Evolutionary conservation across 495 filamentous ascomycete genomes (phyloP).

Genomic region (Aspergillus kassunensis): DNA sequence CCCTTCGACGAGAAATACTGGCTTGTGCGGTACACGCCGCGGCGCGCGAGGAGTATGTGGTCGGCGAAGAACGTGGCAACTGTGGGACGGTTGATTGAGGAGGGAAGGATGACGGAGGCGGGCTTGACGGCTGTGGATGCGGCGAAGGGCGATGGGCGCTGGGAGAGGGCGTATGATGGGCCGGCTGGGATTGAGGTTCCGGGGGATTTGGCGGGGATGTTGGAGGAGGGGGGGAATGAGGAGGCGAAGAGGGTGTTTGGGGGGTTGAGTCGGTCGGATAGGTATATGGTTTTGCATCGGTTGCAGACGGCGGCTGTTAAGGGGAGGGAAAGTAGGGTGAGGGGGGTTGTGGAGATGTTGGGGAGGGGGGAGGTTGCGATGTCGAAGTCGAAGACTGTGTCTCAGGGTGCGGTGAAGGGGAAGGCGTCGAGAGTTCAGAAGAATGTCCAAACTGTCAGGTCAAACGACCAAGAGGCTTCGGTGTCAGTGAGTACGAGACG

Average conservation of each 20-base stretch:
- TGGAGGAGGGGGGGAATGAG: constrained; percentile 19
- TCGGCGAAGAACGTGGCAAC: constrained; percentile 48
- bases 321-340: constrained; percentile 19
- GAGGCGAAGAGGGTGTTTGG: constrained; percentile 36
- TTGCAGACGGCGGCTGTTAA: constrained; percentile 33
- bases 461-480: neutral
- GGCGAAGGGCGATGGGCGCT: constrained; percentile 52
- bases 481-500: neutral
- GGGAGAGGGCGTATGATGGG: constrained; percentile 51
- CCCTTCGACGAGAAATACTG: constrained; percentile 36
- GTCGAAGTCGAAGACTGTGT: neutral
- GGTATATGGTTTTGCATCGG: constrained; percentile 41
- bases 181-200: constrained; percentile 41
- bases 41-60: constrained; percentile 51
- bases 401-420: neutral
- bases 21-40: constrained; percentile 52
- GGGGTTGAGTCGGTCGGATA: constrained; percentile 34
- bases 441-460: neutral
- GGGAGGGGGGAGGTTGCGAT: constrained; percentile 13
- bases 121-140: constrained; percentile 47
- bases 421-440: neutral
- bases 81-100: constrained; percentile 32
- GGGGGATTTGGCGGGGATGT: constrained; percentile 34
- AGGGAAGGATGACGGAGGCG: constrained; percentile 44
- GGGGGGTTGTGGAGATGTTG: constrained; percentile 20